Evolutionary conservation across 2,329 filamentous ascomycete species (phyloP).

Genomic region (Aspergillus latus): DNA sequence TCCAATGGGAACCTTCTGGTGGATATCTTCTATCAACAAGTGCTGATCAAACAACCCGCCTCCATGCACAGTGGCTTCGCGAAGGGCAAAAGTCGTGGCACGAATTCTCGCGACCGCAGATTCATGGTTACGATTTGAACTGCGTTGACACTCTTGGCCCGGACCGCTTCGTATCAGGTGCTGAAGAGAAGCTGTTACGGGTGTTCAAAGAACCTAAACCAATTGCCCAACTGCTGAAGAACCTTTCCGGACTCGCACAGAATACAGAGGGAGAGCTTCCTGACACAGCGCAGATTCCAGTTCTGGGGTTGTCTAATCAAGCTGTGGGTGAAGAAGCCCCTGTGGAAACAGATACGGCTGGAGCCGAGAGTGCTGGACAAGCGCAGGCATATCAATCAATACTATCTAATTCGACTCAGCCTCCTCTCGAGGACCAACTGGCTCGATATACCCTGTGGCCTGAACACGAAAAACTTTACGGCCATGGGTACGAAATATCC

Average conservation of each 20-base stretch:
- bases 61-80: constrained; percentile 76
- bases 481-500: constrained; percentile 95
- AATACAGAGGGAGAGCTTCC: constrained; percentile 55
- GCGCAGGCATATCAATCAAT: constrained; percentile 23
- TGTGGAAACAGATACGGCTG: constrained; percentile 39
- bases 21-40: constrained; percentile 85
- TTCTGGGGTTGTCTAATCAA: constrained; percentile 94
- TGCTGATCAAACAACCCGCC: constrained; percentile 86
- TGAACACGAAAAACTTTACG: constrained; percentile 93
- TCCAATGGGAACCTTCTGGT: constrained; percentile 80
- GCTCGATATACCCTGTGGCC: constrained; percentile 92
- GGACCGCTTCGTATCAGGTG: constrained; percentile 84
- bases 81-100: constrained; percentile 69
- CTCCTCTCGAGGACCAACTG: constrained; percentile 86
- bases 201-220: constrained; percentile 89
- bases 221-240: constrained; percentile 71
- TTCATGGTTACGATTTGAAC: constrained; percentile 97
- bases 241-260: constrained; percentile 62
- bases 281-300: constrained; percentile 90
- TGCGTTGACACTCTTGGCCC: constrained; percentile 76
- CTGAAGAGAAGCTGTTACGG: constrained; percentile 95
- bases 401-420: constrained; percentile 63
- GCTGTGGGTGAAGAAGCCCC: constrained; percentile 60
- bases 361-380: constrained; percentile 34
- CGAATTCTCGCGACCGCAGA: constrained; percentile 92